Percentiles rank a stretch among this genome's conserved stretches.
These are phyloP conservation scores for Boletus speciosus DNA, from an alignment of 768 basidiomycete species.

Conservation along the genomic window DNA sequence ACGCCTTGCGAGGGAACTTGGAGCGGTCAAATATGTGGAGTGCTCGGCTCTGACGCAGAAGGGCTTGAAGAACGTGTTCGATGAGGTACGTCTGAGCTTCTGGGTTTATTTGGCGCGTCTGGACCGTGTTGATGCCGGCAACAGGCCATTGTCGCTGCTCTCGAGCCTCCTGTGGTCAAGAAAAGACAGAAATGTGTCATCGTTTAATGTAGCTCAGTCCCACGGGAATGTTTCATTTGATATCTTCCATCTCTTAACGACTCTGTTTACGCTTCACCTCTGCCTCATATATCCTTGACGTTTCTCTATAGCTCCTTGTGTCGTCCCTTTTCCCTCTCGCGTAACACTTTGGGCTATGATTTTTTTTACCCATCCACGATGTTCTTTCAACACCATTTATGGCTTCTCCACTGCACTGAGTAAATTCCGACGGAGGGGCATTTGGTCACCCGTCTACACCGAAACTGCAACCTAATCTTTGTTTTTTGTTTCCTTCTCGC, in stretches of 20 bases:
- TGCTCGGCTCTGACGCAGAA: slow-evolving; percentile 99
- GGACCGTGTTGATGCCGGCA: slow-evolving; percentile 6
- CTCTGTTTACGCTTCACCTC: slow-evolving; percentile 28
- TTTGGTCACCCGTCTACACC: slow-evolving; percentile 22
- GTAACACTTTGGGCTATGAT: slow-evolving; percentile 24
- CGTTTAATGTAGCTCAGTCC: slow-evolving; percentile 51
- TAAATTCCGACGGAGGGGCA: slow-evolving; percentile 24
- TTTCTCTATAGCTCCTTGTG: slow-evolving; percentile 24
- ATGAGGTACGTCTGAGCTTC: slow-evolving; percentile 68
- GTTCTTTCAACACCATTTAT: slow-evolving; percentile 16
- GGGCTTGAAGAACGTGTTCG: slow-evolving; percentile 99
- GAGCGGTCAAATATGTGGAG: slow-evolving; percentile 98
- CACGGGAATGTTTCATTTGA: slow-evolving; percentile 28
- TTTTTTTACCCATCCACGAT: slow-evolving; percentile 24
- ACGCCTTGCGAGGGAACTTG: slow-evolving; percentile 92
- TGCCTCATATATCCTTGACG: slow-evolving; percentile 37
- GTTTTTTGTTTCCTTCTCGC: slow-evolving; percentile 2
- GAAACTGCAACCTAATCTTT: slow-evolving; percentile 26
- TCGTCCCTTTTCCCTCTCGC: slow-evolving; percentile 13
- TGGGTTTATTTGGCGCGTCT: neutral
- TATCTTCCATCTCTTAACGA: slow-evolving; percentile 36
- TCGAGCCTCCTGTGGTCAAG: slow-evolving; percentile 94
- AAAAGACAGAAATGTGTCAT: slow-evolving; percentile 78
- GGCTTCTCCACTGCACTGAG: slow-evolving; percentile 24
- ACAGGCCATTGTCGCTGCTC: slow-evolving; percentile 93